Evolutionary conservation across 2,329 filamentous ascomycete genomes (phyloP), one percentile per base, ranked within the genome.

Genomic region (Ambrosiella beaveri): DNA sequence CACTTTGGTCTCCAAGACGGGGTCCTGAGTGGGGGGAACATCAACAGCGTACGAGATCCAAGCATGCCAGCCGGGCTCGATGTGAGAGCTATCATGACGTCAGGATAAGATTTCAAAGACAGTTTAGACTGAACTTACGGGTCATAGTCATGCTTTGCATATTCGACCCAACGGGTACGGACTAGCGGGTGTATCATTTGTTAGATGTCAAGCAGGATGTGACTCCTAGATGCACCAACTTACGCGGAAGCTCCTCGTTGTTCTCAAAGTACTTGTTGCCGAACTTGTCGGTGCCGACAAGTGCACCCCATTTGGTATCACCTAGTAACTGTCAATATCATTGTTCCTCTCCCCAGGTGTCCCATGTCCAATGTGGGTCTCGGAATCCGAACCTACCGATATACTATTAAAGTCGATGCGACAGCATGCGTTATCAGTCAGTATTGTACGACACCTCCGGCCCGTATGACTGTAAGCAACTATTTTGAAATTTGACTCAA

Each of bases 211-310:
- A 13, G 47, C 17, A 44, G n/a, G 9, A n/a, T 9, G 13, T 49
- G 36, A 8, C 39, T 19, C 8, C 7, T 13, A 12, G 2, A n/a
- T 3, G 5, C 12, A 13, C 2, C 36, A 38, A 64, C 85, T 69
- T 76, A 95, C 88, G 76, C 60, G 93, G 93, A 61, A 98, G 78
- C 72, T 98, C 93, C 69, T 97, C 89, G 67, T 81, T 72, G 76
- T 98, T 96, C 79, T 98, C 93, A 71, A 81, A 98, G 79, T 79
- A 98, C 75, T 95, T 97, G 82, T 98, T 98, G 71, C 93, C 94
- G 69, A 84, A 94, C 71, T 83, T 81, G 75, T 98, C 93, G 67
- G 75, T 80, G 66, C 85, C 93, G 64, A 98, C 81, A 64, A 95
- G 77, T 49, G 80, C 82, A 67, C 93, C 94, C 68, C 86, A 83